Percentiles rank a stretch among this genome's conserved stretches.
These are phyloP conservation scores for Diacronema lutheri DNA, from an alignment of 78 protist species.

Conservation along the genomic window DNA sequence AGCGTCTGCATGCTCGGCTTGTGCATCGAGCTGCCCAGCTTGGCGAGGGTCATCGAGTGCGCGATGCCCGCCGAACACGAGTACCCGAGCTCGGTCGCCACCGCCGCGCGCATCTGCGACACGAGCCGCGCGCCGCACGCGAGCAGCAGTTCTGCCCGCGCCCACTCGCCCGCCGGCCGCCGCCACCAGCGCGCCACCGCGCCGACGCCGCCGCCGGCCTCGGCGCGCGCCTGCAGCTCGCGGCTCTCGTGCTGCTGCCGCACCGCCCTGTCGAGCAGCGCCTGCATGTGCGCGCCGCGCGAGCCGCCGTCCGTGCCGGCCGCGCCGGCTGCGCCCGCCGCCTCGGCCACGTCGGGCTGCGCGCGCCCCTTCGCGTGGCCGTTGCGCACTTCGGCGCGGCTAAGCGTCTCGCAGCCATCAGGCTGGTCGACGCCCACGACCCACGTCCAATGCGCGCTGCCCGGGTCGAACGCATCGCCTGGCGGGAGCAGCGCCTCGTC, in stretches of 20 bases:
- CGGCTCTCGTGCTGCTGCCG: not conserved
- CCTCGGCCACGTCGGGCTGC: not conserved
- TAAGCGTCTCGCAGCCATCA: no score
- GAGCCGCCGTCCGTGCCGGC: not conserved
- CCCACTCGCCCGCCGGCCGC: not conserved
- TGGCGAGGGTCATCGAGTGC: slow-evolving; percentile 26
- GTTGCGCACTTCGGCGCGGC: no score
- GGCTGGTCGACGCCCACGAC: no score
- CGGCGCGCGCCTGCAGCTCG: slow-evolving; percentile 6
- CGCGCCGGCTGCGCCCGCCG: slow-evolving; percentile 4
- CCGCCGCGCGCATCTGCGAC: not conserved
- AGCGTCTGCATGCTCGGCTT: slow-evolving; percentile 39
- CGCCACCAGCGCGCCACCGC: not conserved
- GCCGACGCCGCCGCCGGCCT: not conserved
- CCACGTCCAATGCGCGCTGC: no score
- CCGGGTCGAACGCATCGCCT: no score
- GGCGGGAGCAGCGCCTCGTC: not conserved
- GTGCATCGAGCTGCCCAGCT: slow-evolving; percentile 32
- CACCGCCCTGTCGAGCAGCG: no score
- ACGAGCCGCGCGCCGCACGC: not conserved
- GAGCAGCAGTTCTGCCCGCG: not conserved
- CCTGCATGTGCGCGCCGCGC: not conserved
- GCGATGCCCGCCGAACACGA: slow-evolving; percentile 36
- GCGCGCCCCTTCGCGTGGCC: no score
- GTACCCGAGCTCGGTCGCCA: slow-evolving; percentile 2